These are phyloP conservation scores for Aureobasidium namibiae DNA, from an alignment of 2,329 filamentous ascomycete species.

Conservation along the genomic window DNA sequence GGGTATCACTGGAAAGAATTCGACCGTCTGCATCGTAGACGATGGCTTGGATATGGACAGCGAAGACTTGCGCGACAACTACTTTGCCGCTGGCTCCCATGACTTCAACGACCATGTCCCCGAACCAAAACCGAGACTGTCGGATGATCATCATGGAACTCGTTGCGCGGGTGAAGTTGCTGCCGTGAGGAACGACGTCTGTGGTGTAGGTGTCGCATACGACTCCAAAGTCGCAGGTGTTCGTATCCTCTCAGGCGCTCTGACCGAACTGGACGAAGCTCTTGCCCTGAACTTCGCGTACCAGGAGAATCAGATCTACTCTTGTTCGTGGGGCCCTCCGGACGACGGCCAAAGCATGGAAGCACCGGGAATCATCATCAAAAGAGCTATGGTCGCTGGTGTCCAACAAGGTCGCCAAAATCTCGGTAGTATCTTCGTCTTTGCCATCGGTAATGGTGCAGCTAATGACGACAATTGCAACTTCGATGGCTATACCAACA, in stretches of 20 bases:
- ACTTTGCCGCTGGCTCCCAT: slow-evolving; percentile 85
- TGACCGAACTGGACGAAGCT: slow-evolving; percentile 88
- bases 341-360: slow-evolving; percentile 95
- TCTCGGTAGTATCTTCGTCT: slow-evolving; percentile 87
- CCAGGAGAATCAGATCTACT: slow-evolving; percentile 92
- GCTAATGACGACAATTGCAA: slow-evolving; percentile 89
- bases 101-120: slow-evolving; percentile 85
- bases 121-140: slow-evolving; percentile 72
- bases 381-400: slow-evolving; percentile 82
- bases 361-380: slow-evolving; percentile 78
- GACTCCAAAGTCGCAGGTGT: slow-evolving; percentile 84
- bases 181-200: slow-evolving; percentile 85
- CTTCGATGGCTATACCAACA: slow-evolving; percentile 98
- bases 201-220: slow-evolving; percentile 92
- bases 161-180: slow-evolving; percentile 91
- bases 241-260: slow-evolving; percentile 83
- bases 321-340: slow-evolving; percentile 95
- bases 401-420: slow-evolving; percentile 79
- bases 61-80: slow-evolving; percentile 84
- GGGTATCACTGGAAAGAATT: slow-evolving; percentile 80
- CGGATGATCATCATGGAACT: slow-evolving; percentile 84
- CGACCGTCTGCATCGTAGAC: slow-evolving; percentile 89
- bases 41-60: slow-evolving; percentile 96
- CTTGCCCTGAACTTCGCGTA: slow-evolving; percentile 86
- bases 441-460: slow-evolving; percentile 92